Conservation (phyloP, 805 yeast species). For the Trichomonascus vanleenenianus region DNA sequence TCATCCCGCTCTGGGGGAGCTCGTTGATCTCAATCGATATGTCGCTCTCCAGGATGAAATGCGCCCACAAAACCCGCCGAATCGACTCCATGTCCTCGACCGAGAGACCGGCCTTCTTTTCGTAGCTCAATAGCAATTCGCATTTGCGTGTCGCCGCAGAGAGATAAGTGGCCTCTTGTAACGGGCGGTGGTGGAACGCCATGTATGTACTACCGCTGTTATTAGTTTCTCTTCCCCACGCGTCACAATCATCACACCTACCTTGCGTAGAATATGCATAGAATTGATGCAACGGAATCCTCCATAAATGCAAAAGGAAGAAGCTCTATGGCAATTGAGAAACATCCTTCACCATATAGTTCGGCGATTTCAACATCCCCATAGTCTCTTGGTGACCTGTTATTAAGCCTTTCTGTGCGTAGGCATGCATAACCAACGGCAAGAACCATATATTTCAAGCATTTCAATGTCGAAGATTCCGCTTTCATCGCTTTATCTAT, state of each 20-base stretch:
- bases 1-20: constrained; percentile 14
- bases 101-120: neutral
- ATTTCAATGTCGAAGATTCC: neutral
- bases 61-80: constrained; percentile 10
- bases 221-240: no score
- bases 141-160: constrained; percentile 10
- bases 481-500: neutral
- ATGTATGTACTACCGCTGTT: constrained; percentile 8
- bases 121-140: constrained; percentile 6
- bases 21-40: constrained; percentile 11
- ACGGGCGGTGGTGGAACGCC: constrained; percentile 11
- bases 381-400: neutral
- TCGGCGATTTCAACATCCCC: neutral
- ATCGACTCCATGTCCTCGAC: constrained; percentile 7
- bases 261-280: constrained; percentile 8
- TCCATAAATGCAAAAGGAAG: constrained; percentile 3
- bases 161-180: constrained; percentile 8
- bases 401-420: constrained; percentile 1
- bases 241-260: no score
- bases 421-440: constrained; percentile 10
- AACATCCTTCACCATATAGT: constrained; percentile 1
- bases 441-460: constrained; percentile 2
- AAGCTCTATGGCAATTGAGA: constrained; percentile 5
- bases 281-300: constrained; percentile 5
- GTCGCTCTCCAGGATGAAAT: constrained; percentile 12